Percentiles rank a stretch among this genome's conserved stretches.
phyloP scores from a whole-genome alignment of 345 rosid genomes.

The Eucalyptus fibrosa region DNA sequence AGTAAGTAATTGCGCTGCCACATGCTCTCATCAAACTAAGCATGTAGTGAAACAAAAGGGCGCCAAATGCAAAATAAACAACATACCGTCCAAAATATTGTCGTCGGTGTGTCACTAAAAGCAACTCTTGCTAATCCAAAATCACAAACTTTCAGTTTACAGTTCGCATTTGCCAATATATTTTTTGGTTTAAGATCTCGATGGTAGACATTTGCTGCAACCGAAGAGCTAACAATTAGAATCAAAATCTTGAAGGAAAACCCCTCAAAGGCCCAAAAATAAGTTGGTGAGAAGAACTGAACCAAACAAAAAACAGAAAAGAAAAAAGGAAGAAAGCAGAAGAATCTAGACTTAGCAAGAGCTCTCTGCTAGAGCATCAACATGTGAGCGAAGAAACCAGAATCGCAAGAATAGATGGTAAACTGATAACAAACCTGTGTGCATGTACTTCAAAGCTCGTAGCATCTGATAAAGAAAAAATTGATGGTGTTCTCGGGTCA shows the following conservation, averaged over 20 bases:
- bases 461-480: conserved; percentile 98
- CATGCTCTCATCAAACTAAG: background rate
- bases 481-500: conserved; percentile 94
- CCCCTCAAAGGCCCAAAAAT: background rate
- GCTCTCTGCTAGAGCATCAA: background rate
- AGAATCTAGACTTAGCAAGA: background rate
- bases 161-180: conserved; percentile 93
- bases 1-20: background rate
- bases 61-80: background rate
- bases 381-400: background rate
- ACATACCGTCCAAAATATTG: conserved; percentile 90
- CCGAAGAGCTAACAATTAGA: conserved; percentile 2
- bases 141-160: conserved; percentile 94
- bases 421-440: conserved; percentile 48
- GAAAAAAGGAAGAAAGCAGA: background rate
- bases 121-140: conserved; percentile 96
- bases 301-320: background rate
- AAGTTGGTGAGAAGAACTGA: background rate
- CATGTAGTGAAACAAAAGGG: background rate
- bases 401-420: background rate
- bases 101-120: conserved; percentile 78
- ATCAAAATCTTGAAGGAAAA: background rate
- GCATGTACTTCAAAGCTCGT: conserved; percentile 93
- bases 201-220: conserved; percentile 89
- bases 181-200: conserved; percentile 99